These are phyloP conservation scores for Tuber magnatum DNA, from an alignment of 495 filamentous ascomycete species.

Conservation along the genomic window DNA sequence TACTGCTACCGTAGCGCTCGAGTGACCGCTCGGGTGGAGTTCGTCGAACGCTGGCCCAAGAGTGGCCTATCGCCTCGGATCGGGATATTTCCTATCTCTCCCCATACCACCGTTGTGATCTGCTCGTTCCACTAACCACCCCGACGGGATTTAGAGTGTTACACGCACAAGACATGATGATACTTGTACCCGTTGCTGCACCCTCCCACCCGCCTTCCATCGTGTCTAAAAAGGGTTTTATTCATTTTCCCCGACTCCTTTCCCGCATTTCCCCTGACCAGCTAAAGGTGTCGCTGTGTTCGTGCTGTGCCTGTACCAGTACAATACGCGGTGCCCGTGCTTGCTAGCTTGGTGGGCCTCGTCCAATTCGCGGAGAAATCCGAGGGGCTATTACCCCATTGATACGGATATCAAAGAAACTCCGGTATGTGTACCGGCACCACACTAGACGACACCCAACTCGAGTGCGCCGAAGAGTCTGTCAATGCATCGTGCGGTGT, in stretches of 20 bases:
- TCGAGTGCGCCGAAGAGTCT: not conserved
- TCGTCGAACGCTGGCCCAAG: not conserved
- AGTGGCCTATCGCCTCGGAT: constrained; percentile 13
- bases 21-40: not conserved
- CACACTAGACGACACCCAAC: not conserved
- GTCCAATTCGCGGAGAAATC: constrained; percentile 1
- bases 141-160: constrained; percentile 31
- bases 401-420: not conserved
- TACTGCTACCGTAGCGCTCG: not conserved
- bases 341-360: not conserved
- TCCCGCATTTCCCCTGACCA: constrained; percentile 7
- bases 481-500: not conserved
- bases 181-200: constrained; percentile 6
- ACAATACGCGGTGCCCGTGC: not conserved
- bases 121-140: constrained; percentile 33
- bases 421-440: constrained; percentile 1
- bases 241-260: constrained; percentile 26
- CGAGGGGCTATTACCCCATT: not conserved
- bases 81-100: not conserved
- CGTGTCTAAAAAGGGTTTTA: constrained; percentile 17
- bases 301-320: not conserved
- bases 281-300: not conserved
- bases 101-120: constrained; percentile 8
- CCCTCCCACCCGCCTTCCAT: constrained; percentile 8
- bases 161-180: constrained; percentile 13